These are phyloP conservation scores for Histomonas meleagridis DNA, from an alignment of 208 protist species.

Conservation along the genomic window DNA sequence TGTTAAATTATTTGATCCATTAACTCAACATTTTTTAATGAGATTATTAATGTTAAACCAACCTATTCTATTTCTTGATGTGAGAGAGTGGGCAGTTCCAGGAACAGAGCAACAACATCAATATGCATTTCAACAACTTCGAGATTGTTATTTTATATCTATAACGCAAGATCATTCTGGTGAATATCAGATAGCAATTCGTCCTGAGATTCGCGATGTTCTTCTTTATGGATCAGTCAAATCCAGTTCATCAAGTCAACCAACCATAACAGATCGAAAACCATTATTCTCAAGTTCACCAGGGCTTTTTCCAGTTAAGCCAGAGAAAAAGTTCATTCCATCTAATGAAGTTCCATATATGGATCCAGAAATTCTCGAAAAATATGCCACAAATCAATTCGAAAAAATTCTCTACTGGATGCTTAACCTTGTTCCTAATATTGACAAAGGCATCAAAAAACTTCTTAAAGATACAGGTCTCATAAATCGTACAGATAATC, in stretches of 20 bases:
- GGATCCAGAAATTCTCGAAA: not conserved
- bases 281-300: not conserved
- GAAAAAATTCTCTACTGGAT: slow-evolving; percentile 2
- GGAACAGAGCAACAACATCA: not conserved
- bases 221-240: not conserved
- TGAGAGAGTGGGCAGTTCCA: not conserved
- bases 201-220: not conserved
- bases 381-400: not conserved
- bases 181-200: not conserved
- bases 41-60: not conserved
- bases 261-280: not conserved
- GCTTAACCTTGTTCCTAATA: not conserved
- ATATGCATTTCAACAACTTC: not conserved
- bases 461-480: not conserved
- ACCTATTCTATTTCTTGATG: not conserved
- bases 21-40: slow-evolving; percentile 21
- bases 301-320: not conserved
- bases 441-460: not conserved
- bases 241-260: not conserved
- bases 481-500: not conserved
- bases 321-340: not conserved
- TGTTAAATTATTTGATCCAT: not conserved
- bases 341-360: not conserved
- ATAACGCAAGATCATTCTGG: not conserved
- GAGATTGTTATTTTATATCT: not conserved